Percentiles rank a stretch among this genome's conserved stretches.
Evolutionary conservation across 2,329 filamentous ascomycete species (phyloP).

Genomic region (Talaromyces sp.): DNA sequence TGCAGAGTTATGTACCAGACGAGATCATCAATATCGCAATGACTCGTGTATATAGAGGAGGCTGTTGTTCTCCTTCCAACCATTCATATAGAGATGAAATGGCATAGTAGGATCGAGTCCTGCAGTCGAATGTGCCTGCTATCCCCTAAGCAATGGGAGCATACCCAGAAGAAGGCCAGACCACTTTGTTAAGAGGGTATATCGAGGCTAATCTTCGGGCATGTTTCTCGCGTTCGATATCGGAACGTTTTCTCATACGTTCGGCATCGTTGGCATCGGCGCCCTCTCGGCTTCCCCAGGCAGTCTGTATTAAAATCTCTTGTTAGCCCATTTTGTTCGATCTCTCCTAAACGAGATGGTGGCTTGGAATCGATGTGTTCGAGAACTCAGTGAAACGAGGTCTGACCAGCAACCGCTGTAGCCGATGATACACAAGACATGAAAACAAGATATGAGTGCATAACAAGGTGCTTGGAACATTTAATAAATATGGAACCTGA

Average conservation of each 20-base stretch:
- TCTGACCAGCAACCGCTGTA: background rate
- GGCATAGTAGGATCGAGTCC: background rate
- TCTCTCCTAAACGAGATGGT: background rate
- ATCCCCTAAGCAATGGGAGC: slow-evolving; percentile 3
- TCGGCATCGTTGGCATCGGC: slow-evolving; percentile 79
- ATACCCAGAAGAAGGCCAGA: slow-evolving; percentile 8
- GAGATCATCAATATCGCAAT: background rate
- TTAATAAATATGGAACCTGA: background rate
- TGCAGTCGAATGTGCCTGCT: background rate
- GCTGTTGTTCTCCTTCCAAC: background rate
- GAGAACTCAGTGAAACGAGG: background rate
- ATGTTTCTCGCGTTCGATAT: slow-evolving; percentile 34
- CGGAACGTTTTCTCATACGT: slow-evolving; percentile 57
- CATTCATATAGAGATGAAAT: background rate
- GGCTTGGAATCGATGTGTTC: background rate
- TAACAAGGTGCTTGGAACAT: background rate
- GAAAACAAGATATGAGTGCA: background rate
- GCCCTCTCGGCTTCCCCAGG: slow-evolving; percentile 91
- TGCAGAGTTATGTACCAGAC: background rate
- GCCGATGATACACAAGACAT: background rate
- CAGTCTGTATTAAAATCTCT: slow-evolving; percentile 61
- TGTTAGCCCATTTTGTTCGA: background rate
- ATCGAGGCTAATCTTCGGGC: slow-evolving; percentile 6
- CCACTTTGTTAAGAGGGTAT: slow-evolving; percentile 16
- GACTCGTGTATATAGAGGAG: background rate